These are phyloP conservation scores for Dendrocalamus sinicus DNA, from an alignment of 176 grass and related monocot species.

Conservation along the genomic window DNA sequence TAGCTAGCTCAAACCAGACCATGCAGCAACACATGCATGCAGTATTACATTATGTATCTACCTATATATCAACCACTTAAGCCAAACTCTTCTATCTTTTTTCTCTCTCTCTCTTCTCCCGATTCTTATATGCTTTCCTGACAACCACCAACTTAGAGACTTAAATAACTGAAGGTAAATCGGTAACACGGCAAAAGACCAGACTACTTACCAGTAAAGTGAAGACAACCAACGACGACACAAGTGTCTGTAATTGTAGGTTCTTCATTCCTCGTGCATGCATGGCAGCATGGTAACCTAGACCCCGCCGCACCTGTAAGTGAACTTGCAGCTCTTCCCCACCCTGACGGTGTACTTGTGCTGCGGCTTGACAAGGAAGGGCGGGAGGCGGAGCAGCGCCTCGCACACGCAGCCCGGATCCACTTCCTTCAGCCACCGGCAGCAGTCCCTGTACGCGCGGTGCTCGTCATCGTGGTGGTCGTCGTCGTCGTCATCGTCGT, in stretches of 20 bases:
- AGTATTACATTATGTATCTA: not conserved
- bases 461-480: conserved; percentile 45
- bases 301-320: conserved; percentile 64
- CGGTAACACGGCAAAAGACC: conserved; percentile 29
- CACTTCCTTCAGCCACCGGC: conserved; percentile 78
- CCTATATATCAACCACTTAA: not conserved
- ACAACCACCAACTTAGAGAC: not conserved
- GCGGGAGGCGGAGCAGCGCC: conserved; percentile 61
- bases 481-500: conserved; percentile 2
- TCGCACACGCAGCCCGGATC: conserved; percentile 83
- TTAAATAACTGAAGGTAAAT: not conserved
- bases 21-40: not conserved
- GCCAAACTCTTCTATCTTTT: not conserved
- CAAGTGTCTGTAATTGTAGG: not conserved
- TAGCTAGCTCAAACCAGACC: not conserved
- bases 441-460: conserved; percentile 69
- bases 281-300: not conserved
- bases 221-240: not conserved
- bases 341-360: conserved; percentile 70
- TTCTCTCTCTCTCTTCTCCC: too few relatives aligned
- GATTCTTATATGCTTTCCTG: not conserved
- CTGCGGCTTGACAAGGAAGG: conserved; percentile 78
- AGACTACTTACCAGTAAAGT: not conserved
- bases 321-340: conserved; percentile 54
- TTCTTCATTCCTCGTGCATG: not conserved